Base-by-base conservation (phyloP, 352 stramenopile genomes). In the Phytophthora melonis region DNA sequence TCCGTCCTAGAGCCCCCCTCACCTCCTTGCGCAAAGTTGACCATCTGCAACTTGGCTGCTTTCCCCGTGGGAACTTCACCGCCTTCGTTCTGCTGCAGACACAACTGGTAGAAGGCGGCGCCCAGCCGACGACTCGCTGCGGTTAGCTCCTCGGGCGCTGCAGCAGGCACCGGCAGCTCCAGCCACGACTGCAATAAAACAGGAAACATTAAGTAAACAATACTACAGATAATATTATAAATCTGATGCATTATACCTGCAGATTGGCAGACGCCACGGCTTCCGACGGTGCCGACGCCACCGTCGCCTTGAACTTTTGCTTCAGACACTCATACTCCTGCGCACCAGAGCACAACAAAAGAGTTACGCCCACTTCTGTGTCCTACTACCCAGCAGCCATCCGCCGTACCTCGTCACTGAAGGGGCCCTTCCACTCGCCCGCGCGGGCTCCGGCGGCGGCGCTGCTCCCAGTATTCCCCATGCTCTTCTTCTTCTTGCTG, bases 11-110 rank as follows among this genome's bases (percentile, higher is more conserved):
- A 45, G 36, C 36, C 11, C 53, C n/a, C 5, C 58, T 16, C 63
- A 96, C 89, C 85, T 80, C 82, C 83, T 84, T 91, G 82, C 6
- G 77, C 84, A 72, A 96, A 93, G 21, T 90, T 80, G 3, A 71
- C 66, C 34, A 87, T 65, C 50, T 82, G 72, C 36, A 93, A 32
- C 3, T 65, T 75, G 1, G 21, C 57, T n/a, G 49, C 45, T 54
- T 64, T 63, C 5, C 41, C 23, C 16, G 11, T 45, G 11, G 34
- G 45, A 27, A 30, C 61, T 25, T 86, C 71, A 18, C 47, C 53
- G 14, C 70, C 71, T 4, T 80, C 64, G 14, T 78, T 75, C 8
- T 67, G 63, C 23, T 80, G 50, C 58, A 90, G 47, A 76, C 87
- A 94, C 6, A 92, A 64, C 6, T 80, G 65, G 39, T 86, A 86